phyloP scores from a whole-genome alignment of 352 stramenopile genomes.

The Albugo candida region DNA sequence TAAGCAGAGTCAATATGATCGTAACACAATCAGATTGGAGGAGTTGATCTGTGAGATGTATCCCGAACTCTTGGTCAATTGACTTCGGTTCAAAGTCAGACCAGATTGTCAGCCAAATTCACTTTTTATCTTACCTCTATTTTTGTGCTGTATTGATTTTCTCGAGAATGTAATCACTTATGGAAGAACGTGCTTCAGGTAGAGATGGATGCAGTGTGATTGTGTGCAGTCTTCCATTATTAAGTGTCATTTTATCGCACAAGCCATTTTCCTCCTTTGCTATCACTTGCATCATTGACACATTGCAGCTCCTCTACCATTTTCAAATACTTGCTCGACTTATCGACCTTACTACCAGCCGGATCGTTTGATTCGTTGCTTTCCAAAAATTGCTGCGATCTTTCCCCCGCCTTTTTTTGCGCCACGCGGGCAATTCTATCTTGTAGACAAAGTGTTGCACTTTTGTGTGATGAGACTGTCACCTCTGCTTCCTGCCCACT shows the following conservation, averaged over 20 bases:
- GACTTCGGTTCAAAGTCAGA: no score
- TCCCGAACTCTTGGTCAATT: no score
- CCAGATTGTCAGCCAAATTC: no score
- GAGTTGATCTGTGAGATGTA: no score
- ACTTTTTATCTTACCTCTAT: no score
- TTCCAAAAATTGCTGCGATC: conserved; percentile 4
- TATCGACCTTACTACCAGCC: background rate
- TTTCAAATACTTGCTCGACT: conserved; percentile 30
- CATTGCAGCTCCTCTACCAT: conserved; percentile 47
- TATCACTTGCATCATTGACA: conserved; percentile 26
- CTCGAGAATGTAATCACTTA: no score
- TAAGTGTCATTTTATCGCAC: conserved; percentile 30
- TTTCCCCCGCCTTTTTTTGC: conserved; percentile 26
- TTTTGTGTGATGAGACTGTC: background rate
- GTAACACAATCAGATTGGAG: no score
- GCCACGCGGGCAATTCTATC: conserved; percentile 41
- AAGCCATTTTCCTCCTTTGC: conserved; percentile 39
- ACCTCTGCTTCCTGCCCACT: conserved; percentile 2
- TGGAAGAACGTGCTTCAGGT: no score
- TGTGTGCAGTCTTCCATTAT: background rate
- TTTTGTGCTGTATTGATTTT: no score
- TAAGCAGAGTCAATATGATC: no score
- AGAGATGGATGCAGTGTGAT: no score
- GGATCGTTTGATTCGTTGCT: conserved; percentile 1
- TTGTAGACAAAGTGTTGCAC: conserved; percentile 12